Evolutionary conservation across 192 early-diverging fungal genomes (phyloP), one percentile per base, ranked within the genome.

Genomic region (Umbelopsis ramanniana): DNA sequence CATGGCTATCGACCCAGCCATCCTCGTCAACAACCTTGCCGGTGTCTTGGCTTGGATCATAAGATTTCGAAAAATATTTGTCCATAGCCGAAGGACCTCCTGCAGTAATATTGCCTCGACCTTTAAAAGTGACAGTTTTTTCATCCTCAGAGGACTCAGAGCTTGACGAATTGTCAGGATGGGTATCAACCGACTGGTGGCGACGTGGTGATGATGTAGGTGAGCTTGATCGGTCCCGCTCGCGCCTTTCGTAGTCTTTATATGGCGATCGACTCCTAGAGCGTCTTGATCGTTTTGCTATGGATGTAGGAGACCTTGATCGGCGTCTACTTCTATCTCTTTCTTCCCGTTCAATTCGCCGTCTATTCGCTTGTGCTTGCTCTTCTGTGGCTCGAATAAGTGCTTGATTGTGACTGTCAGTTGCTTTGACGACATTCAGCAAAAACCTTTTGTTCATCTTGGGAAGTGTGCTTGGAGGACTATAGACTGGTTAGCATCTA

Each of bases 391-490:
- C 75, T 24, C 72, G 76, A 50, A 88, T 84, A 12, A 86, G 71
- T 4, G 79, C 73, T 52, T 88, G 79, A 37, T 88, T 88, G 66
- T 88, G 87, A 47, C 72, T 68, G 55, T 86, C 84, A 0, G 85
- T 86, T 52, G 76, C 83, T 69, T 85, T 86, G 45, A 88, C 80
- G 23, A 88, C 78, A 21, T 84, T 85, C 12, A 81, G 71, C 3
- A 88, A 75, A 57, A 88, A 88, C n/a, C 87, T 76, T 40, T 83
- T 88, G 68, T 88, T 88, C 24, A 85, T 83, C 46, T 84, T 86
- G 10, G 82, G 82, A 0, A 81, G 66, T 35, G 70, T 81, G 48
- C 74, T 79, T 17, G 82, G 74, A 2, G 76, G 69, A 22, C 85
- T 85, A 7, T 38, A 70, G 21, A 68, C 33, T 10, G 15, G 66